Base-by-base conservation (phyloP, 768 basidiomycete species). In the Cystofilobasidium ferigula region DNA sequence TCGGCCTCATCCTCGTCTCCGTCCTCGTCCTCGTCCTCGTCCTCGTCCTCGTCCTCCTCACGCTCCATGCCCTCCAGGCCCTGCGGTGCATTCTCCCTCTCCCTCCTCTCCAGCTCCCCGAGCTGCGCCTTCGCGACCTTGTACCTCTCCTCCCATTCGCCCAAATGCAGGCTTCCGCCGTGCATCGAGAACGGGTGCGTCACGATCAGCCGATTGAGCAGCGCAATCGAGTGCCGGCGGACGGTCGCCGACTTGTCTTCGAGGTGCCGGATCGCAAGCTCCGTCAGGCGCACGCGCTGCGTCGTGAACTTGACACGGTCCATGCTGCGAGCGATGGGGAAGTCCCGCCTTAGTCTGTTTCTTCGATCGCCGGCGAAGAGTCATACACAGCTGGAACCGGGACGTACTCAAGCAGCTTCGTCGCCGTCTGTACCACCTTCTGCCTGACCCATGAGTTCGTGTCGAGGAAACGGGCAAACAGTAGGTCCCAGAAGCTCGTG, bases 111-210 rank as follows among this genome's bases (percentile, higher is more conserved):
- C 58, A 92, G 73, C 71, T 84, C 83, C 47, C 83, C 81, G 70
- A 97, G 75, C 72, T 93, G 82, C 42, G 77, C 78, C 47, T 78
- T 79, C 22, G 87, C 80, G 18, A 78, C 78, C 22, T 82, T 78
- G 73, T 91, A 92, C 45, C 87, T 79, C 30, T 79, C 79, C 71
- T 89, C 82, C 84, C 87, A 97, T 69, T 85, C 82, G 0, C 80
- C 79, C 12, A 85, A 76, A 61, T 84, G 83, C 59, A 99, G 77
- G 53, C 82, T 80, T 1, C 92, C 94, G 0, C 92, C 94, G 72
- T 93, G 85, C 20, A 84, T 71, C 0, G 86, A 86, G 74, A 88
- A 98, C 4, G 93, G 93, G 77, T 99, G 93, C 0, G 93, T 97
- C 64, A 81, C 66, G 56, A 98, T 76, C 32, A 97, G 79, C 71